Conservation (phyloP, 345 rosid genomes). For the Limnanthes douglasii region DNA sequence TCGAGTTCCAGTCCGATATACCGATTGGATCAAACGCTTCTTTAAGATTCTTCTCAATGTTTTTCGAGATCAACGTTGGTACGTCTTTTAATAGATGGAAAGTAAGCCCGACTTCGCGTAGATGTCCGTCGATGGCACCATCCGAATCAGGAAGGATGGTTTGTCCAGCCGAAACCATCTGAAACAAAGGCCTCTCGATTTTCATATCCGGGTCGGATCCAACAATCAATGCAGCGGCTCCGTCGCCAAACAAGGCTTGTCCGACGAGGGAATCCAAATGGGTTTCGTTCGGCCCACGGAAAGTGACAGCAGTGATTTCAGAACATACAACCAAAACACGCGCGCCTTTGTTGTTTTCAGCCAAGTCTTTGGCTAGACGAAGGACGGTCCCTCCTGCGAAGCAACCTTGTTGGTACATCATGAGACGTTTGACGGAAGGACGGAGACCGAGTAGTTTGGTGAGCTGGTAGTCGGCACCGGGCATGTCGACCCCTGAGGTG, state of each 20-base stretch:
- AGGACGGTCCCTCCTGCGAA: conserved; percentile 79
- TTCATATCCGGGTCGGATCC: conserved; percentile 44
- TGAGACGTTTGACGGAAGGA: conserved; percentile 57
- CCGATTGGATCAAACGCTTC: conserved; percentile 67
- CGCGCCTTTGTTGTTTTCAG: conserved; percentile 66
- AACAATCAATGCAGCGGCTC: conserved; percentile 50
- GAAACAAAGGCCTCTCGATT: conserved; percentile 40
- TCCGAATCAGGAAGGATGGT: conserved; percentile 65
- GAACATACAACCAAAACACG: conserved; percentile 74
- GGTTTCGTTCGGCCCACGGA: conserved; percentile 64
- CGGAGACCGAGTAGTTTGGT: conserved; percentile 73
- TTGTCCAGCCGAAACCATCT: conserved; percentile 52
- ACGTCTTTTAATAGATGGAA: conserved; percentile 53
- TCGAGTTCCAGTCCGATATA: conserved; percentile 61
- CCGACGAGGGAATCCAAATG: conserved; percentile 61
- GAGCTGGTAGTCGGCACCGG: conserved; percentile 87
- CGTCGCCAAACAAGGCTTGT: conserved; percentile 59
- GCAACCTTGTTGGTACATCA: conserved; percentile 68
- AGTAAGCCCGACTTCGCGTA: conserved; percentile 57
- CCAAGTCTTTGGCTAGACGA: conserved; percentile 68
- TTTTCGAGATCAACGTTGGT: conserved; percentile 56
- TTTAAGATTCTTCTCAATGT: conserved; percentile 43
- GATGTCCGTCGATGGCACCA: conserved; percentile 56
- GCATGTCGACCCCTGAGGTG: conserved; percentile 84
- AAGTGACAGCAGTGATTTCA: conserved; percentile 63